Conservation (phyloP, 1,139 yeast species). For the Taiozyma sp. region DNA sequence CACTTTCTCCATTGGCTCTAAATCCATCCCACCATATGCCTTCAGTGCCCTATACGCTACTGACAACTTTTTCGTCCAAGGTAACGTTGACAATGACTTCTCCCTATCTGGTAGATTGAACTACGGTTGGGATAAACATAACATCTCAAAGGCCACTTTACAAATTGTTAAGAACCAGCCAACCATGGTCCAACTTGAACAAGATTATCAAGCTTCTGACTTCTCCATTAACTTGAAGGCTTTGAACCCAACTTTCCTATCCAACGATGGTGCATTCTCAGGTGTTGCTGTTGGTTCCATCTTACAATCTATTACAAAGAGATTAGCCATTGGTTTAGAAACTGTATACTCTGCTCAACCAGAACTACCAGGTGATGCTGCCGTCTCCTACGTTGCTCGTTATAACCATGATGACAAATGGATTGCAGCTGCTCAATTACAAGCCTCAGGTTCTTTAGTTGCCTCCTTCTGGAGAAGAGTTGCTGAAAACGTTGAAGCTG, state of each 20-base stretch:
- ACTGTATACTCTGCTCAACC: conserved; percentile 83
- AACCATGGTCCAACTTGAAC: conserved; percentile 93
- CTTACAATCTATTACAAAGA: conserved; percentile 84
- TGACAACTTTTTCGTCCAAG: conserved; percentile 84
- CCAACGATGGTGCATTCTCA: conserved; percentile 61
- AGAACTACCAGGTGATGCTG: conserved; percentile 84
- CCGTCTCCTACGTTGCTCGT: conserved; percentile 87
- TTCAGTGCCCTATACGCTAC: conserved; percentile 88
- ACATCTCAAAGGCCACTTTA: conserved; percentile 79
- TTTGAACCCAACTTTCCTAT: conserved; percentile 76
- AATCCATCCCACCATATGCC: conserved; percentile 85
- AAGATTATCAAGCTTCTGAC: conserved; percentile 88
- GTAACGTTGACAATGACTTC: conserved; percentile 83
- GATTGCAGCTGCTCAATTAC: conserved; percentile 93
- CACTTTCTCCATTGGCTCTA: conserved; percentile 86
- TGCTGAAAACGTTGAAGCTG: conserved; percentile 92
- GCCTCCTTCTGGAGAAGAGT: conserved; percentile 95
- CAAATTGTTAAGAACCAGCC: conserved; percentile 91
- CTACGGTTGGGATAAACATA: conserved; percentile 84
- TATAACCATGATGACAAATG: conserved; percentile 74
- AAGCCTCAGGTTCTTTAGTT: conserved; percentile 86
- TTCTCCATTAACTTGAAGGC: conserved; percentile 86
- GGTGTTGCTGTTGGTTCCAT: conserved; percentile 93
- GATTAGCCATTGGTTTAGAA: conserved; percentile 86
- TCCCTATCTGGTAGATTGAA: conserved; percentile 87